Conservation (phyloP, 1,139 yeast genomes). For the Lodderomyces orthopsilosis region DNA sequence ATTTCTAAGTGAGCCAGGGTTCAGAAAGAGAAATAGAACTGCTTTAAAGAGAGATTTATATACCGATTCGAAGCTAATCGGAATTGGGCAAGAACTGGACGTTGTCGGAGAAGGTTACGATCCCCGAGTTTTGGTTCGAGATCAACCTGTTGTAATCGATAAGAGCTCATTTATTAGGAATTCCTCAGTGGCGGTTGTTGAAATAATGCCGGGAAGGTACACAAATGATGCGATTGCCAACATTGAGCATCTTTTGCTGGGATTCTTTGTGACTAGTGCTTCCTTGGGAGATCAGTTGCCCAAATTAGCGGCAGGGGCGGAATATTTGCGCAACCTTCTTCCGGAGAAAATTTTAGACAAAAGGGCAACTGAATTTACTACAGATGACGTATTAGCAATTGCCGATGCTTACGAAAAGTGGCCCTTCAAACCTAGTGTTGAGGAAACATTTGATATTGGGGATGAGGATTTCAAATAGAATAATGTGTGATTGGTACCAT, state of each 20-base stretch:
- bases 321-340: constrained; percentile 43
- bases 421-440: constrained; percentile 76
- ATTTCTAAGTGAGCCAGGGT: constrained; percentile 51
- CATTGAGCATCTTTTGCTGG: constrained; percentile 61
- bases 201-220: constrained; percentile 53
- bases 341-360: constrained; percentile 40
- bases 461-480: neutral
- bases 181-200: constrained; percentile 47
- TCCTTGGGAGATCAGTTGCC: constrained; percentile 45
- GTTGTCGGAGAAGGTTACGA: constrained; percentile 33
- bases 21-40: constrained; percentile 50
- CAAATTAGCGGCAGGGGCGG: constrained; percentile 80
- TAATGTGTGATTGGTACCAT: neutral
- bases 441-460: constrained; percentile 16
- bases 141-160: constrained; percentile 37
- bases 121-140: constrained; percentile 33
- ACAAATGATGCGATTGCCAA: constrained; percentile 63
- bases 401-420: constrained; percentile 58
- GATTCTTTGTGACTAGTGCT: constrained; percentile 7
- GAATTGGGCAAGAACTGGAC: constrained; percentile 32
- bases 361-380: constrained; percentile 47
- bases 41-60: constrained; percentile 60
- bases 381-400: constrained; percentile 52
- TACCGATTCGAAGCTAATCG: constrained; percentile 52
- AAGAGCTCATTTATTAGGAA: constrained; percentile 21